Conservation (phyloP, 2,329 filamentous ascomycete species). For the Ophiostoma himal-ulmi region DNA sequence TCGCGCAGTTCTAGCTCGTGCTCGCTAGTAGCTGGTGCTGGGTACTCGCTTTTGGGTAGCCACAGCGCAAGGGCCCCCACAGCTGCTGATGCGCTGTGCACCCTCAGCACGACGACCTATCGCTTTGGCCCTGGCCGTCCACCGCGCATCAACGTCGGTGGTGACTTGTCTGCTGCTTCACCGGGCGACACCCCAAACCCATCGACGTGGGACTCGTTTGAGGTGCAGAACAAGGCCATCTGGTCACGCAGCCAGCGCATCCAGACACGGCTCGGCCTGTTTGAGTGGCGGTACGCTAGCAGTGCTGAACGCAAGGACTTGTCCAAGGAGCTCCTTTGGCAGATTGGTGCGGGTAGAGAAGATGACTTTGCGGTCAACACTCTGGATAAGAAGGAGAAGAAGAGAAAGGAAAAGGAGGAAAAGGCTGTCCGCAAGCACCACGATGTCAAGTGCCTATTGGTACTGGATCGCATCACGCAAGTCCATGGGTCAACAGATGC, state of each 20-base stretch:
- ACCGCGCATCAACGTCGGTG: constrained; percentile 40
- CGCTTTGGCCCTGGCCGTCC: constrained; percentile 50
- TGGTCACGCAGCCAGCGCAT: constrained; percentile 45
- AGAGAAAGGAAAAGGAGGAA: constrained; percentile 28
- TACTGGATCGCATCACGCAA: constrained; percentile 45
- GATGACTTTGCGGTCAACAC: background rate
- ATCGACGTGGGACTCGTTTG: constrained; percentile 31
- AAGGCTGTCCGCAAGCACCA: constrained; percentile 28
- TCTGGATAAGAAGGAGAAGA: background rate
- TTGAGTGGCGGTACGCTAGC: constrained; percentile 52
- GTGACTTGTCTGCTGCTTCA: constrained; percentile 21
- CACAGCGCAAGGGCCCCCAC: background rate
- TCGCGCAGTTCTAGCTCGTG: constrained; percentile 43
- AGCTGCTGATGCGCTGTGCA: constrained; percentile 22
- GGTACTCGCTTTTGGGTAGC: constrained; percentile 21
- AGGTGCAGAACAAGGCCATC: constrained; percentile 36
- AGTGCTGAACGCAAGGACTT: constrained; percentile 41
- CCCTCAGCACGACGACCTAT: constrained; percentile 50
- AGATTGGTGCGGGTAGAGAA: background rate
- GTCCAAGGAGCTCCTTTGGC: constrained; percentile 7
- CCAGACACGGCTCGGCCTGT: constrained; percentile 42
- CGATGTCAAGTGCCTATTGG: constrained; percentile 39
- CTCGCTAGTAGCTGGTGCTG: constrained; percentile 42
- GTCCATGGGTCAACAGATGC: background rate
- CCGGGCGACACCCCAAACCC: background rate